These are phyloP conservation scores for Alternaria infectoria DNA, from an alignment of 2,329 filamentous ascomycete species.

Conservation along the genomic window DNA sequence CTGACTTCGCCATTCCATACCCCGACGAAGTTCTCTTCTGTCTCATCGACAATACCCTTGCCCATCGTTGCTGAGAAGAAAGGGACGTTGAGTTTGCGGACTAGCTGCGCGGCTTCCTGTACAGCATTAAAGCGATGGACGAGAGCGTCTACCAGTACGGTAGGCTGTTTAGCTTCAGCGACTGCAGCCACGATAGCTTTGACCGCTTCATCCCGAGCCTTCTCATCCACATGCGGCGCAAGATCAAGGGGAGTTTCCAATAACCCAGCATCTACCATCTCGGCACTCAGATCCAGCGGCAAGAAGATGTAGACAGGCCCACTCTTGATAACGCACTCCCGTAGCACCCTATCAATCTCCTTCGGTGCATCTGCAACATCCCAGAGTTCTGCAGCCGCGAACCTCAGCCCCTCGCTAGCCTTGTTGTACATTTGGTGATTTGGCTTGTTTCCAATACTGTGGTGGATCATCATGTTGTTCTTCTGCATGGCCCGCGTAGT, in stretches of 20 bases:
- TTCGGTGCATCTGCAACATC: constrained; percentile 48
- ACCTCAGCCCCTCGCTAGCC: constrained; percentile 46
- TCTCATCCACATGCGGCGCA: constrained; percentile 30
- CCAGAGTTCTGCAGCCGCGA: constrained; percentile 51
- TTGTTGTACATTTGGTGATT: constrained; percentile 53
- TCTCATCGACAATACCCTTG: constrained; percentile 53
- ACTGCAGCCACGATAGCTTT: constrained; percentile 44
- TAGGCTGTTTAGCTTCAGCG: constrained; percentile 44
- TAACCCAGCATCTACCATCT: constrained; percentile 42
- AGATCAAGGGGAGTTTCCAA: constrained; percentile 49
- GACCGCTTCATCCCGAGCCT: constrained; percentile 40
- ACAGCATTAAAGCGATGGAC: constrained; percentile 48
- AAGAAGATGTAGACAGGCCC: constrained; percentile 55
- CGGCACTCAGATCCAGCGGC: constrained; percentile 51
- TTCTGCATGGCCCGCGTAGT: constrained; percentile 52
- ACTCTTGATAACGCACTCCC: constrained; percentile 52
- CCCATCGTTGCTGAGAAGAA: constrained; percentile 51
- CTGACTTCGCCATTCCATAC: constrained; percentile 51
- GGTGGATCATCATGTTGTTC: constrained; percentile 54
- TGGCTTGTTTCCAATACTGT: constrained; percentile 51
- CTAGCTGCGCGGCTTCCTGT: constrained; percentile 41
- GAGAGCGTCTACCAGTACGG: constrained; percentile 50
- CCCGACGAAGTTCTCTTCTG: constrained; percentile 48
- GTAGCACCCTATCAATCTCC: constrained; percentile 53
- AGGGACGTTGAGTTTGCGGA: constrained; percentile 46